Percentiles rank a stretch among this genome's conserved stretches.
phyloP scores from a whole-genome alignment of 805 yeast species.

The Ogataea pini region DNA sequence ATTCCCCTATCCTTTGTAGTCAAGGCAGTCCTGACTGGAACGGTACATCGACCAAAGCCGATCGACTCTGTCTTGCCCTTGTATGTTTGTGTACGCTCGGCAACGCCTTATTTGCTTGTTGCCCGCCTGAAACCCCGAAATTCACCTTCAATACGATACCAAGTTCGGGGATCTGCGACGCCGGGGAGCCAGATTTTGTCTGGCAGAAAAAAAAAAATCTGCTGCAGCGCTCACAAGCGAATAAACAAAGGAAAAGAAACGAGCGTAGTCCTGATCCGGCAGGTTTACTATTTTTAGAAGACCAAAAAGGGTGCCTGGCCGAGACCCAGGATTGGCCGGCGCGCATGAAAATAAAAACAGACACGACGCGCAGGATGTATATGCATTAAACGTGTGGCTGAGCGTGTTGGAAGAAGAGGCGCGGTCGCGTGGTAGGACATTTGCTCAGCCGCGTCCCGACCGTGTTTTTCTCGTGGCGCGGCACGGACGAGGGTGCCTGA shows the following conservation, averaged over 20 bases:
- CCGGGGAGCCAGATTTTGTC: neutral
- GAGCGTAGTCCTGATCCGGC: conserved; percentile 6
- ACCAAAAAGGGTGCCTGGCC: neutral
- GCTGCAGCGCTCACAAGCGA: neutral
- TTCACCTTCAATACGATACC: neutral
- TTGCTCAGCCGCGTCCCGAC: neutral
- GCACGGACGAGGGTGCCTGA: neutral
- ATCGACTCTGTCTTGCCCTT: neutral
- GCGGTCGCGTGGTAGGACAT: neutral
- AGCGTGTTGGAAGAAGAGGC: neutral
- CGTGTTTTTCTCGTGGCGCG: neutral
- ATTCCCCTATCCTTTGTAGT: too few species aligned
- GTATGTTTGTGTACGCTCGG: neutral
- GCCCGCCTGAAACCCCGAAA: neutral
- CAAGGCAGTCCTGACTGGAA: too few species aligned
- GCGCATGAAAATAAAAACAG: conserved; percentile 5
- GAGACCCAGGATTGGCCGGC: conserved; percentile 7
- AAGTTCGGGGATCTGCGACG: conserved; percentile 1
- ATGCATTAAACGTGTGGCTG: neutral
- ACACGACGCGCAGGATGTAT: neutral
- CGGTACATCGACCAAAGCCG: neutral
- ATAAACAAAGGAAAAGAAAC: neutral
- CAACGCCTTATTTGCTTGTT: neutral
- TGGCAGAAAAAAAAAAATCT: neutral
- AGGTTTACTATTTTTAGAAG: conserved; percentile 2